phyloP scores from a whole-genome alignment of 805 yeast species.

The Saturnispora galanensis region DNA sequence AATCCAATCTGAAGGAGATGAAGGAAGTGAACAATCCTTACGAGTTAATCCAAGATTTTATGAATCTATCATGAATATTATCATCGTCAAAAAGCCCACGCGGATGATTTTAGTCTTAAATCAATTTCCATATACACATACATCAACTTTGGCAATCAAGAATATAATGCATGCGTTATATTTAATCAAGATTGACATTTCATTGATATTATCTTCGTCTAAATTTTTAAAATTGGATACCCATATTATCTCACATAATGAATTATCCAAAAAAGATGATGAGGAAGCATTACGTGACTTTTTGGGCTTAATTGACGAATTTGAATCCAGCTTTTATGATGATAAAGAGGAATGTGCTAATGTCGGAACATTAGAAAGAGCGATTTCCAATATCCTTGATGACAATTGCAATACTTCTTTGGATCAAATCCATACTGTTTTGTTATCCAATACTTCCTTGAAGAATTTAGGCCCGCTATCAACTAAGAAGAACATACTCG shows the following conservation, averaged over 20 bases:
- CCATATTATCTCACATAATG: slow-evolving; percentile 11
- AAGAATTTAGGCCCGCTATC: slow-evolving; percentile 13
- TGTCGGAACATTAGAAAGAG: neutral
- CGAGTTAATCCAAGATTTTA: slow-evolving; percentile 24
- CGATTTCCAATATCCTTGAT: neutral
- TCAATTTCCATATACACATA: slow-evolving; percentile 16
- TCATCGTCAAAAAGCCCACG: slow-evolving; percentile 19
- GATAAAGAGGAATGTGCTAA: neutral
- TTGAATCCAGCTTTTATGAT: slow-evolving; percentile 7
- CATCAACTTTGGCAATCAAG: slow-evolving; percentile 19
- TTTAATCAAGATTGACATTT: slow-evolving; percentile 23
- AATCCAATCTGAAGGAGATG: slow-evolving; percentile 3
- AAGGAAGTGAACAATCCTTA: slow-evolving; percentile 11
- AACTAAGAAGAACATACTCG: slow-evolving; percentile 15
- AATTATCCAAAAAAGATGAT: slow-evolving; percentile 8
- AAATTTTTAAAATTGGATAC: slow-evolving; percentile 10
- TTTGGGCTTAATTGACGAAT: slow-evolving; percentile 14
- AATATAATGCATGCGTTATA: slow-evolving; percentile 24
- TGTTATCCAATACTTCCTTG: slow-evolving; percentile 20
- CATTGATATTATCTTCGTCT: slow-evolving; percentile 18
- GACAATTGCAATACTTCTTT: neutral
- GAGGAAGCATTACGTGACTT: slow-evolving; percentile 8
- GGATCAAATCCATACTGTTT: slow-evolving; percentile 17
- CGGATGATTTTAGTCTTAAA: slow-evolving; percentile 23
- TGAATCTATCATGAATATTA: slow-evolving; percentile 21